phyloP scores from a whole-genome alignment of 768 basidiomycete genomes.

The Xerocomellus chrysenteron region DNA sequence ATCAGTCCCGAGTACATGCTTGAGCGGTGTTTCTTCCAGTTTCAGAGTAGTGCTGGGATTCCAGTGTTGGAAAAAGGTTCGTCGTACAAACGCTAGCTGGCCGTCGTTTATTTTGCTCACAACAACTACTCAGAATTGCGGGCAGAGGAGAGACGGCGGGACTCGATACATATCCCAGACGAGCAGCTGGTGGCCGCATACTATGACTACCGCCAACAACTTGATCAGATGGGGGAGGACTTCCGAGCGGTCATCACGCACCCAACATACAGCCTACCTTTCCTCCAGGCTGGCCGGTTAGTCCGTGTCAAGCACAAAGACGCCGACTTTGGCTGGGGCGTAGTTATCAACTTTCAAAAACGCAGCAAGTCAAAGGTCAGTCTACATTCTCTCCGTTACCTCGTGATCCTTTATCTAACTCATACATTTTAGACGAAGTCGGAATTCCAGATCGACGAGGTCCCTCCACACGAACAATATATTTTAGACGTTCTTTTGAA shows the following conservation, averaged over 20 bases:
- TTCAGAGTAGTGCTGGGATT: slow-evolving; percentile 92
- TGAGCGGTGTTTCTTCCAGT: slow-evolving; percentile 96
- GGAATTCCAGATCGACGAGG: slow-evolving; percentile 62
- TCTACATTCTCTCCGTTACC: not conserved
- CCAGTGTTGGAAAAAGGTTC: slow-evolving; percentile 81
- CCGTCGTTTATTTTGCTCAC: slow-evolving; percentile 3
- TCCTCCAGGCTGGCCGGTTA: slow-evolving; percentile 89
- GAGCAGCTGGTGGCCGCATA: slow-evolving; percentile 86
- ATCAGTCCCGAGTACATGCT: slow-evolving; percentile 99
- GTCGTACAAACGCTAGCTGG: slow-evolving; percentile 21
- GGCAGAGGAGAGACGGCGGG: slow-evolving; percentile 65
- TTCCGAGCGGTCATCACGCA: slow-evolving; percentile 93
- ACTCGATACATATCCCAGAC: slow-evolving; percentile 71
- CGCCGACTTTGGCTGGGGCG: slow-evolving; percentile 95
- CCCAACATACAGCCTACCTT: slow-evolving; percentile 91
- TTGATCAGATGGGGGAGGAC: slow-evolving; percentile 86
- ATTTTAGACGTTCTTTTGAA: slow-evolving; percentile 90
- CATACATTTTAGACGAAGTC: slow-evolving; percentile 52
- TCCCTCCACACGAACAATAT: slow-evolving; percentile 86
- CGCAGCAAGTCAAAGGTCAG: slow-evolving; percentile 76
- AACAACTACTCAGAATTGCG: slow-evolving; percentile 56
- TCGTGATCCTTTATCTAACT: not conserved
- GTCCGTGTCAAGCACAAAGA: slow-evolving; percentile 87
- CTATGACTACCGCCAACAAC: slow-evolving; percentile 89
- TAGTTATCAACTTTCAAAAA: slow-evolving; percentile 90